A percentile compares a stretch with the other conserved stretches of the same genome.
phyloP scores from a whole-genome alignment of 2,329 filamentous ascomycete genomes.

The Phaeoacremonium minimum region DNA sequence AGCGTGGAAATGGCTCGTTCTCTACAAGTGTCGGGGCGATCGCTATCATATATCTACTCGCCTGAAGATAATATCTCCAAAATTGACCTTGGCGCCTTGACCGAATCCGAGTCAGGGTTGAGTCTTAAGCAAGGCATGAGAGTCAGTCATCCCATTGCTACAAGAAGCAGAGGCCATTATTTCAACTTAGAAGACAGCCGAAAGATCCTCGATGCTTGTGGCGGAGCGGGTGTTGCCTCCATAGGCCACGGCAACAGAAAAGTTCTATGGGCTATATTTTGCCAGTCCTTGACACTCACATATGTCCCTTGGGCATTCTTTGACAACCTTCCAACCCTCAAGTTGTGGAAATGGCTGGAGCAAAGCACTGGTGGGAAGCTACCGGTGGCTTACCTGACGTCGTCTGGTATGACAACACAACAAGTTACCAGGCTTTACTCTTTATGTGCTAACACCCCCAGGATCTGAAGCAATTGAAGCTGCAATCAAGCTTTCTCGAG shows the following conservation, averaged over 20 bases:
- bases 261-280: constrained; percentile 53
- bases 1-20: too few relatives aligned
- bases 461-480: constrained; percentile 69
- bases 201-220: constrained; percentile 65
- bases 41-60: too few relatives aligned
- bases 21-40: too few relatives aligned
- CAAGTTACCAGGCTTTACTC: constrained; percentile 35
- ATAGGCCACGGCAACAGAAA: constrained; percentile 63
- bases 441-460: too few relatives aligned
- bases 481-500: constrained; percentile 61
- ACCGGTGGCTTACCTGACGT: constrained; percentile 30
- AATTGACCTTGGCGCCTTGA: too few relatives aligned
- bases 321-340: constrained; percentile 45
- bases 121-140: too few relatives aligned
- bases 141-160: constrained; percentile 6
- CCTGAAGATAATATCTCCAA: too few relatives aligned
- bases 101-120: too few relatives aligned
- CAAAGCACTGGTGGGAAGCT: constrained; percentile 29
- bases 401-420: constrained; percentile 17
- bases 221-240: constrained; percentile 69
- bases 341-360: constrained; percentile 34
- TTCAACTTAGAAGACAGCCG: constrained; percentile 34
- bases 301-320: constrained; percentile 42
- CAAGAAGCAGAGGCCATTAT: constrained; percentile 15
- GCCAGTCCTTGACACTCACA: constrained; percentile 35